These are phyloP conservation scores for Botrytis fabae DNA, from an alignment of 2,329 filamentous ascomycete species.

Conservation along the genomic window DNA sequence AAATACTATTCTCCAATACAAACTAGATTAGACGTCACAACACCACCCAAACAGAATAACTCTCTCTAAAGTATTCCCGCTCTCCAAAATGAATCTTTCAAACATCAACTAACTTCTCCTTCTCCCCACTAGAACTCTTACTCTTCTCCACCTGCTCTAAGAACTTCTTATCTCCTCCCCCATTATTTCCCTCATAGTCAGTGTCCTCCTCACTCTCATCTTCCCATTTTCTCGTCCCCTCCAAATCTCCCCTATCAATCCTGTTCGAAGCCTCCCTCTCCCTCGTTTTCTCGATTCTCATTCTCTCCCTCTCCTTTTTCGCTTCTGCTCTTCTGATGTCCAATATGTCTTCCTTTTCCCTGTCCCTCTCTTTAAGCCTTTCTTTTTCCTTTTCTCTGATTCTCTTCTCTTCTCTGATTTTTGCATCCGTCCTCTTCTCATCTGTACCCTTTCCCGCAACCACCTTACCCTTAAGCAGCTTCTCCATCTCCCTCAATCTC, in stretches of 20 bases:
- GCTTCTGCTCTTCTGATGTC: slow-evolving; percentile 8
- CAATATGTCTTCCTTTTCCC: background rate
- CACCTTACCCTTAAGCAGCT: background rate
- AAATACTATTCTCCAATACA: background rate
- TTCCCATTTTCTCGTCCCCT: slow-evolving; percentile 35
- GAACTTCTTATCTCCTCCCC: slow-evolving; percentile 4
- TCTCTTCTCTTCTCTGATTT: background rate
- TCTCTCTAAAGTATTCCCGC: background rate
- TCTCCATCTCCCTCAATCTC: slow-evolving; percentile 28
- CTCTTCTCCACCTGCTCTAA: background rate
- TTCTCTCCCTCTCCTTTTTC: slow-evolving; percentile 23
- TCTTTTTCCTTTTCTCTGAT: slow-evolving; percentile 3
- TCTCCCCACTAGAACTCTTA: slow-evolving; percentile 26
- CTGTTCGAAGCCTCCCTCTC: background rate
- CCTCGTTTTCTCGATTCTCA: slow-evolving; percentile 4
- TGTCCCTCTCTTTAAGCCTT: slow-evolving; percentile 18
- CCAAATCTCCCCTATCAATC: slow-evolving; percentile 30
- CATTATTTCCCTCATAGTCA: background rate
- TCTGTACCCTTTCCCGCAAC: background rate
- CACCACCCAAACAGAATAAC: background rate
- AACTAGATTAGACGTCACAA: background rate
- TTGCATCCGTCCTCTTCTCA: background rate
- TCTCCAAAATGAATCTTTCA: background rate
- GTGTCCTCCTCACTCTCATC: slow-evolving; percentile 28
- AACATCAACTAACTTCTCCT: slow-evolving; percentile 35